A percentile compares a stretch with the other conserved stretches of the same genome.
phyloP scores from a whole-genome alignment of 257 asterid genomes.

The Solanum ahanhuiri region DNA sequence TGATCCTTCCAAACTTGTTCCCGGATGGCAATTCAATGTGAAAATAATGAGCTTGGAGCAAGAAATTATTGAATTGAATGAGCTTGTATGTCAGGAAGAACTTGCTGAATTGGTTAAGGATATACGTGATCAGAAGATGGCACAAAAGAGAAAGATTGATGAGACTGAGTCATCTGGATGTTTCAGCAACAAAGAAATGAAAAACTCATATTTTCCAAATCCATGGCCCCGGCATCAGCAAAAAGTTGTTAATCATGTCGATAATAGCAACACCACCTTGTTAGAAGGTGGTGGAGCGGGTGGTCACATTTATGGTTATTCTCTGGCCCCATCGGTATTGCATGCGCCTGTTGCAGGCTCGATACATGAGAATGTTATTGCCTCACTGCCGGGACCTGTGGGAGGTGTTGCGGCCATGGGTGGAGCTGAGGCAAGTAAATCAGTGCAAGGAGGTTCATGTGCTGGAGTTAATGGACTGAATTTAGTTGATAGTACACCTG shows the following conservation, averaged over 20 bases:
- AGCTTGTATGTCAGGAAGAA: constrained; percentile 5
- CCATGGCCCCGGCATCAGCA: constrained; percentile 26
- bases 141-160: constrained; percentile 42
- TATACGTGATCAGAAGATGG: constrained; percentile 17
- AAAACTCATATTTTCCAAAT: constrained; percentile 25
- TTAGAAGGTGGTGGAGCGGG: constrained; percentile 3
- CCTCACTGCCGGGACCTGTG: not conserved
- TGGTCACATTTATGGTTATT: constrained; percentile 4
- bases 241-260: not conserved
- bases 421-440: constrained; percentile 12
- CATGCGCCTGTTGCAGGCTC: not conserved
- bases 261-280: not conserved
- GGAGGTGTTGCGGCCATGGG: constrained; percentile 7
- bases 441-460: constrained; percentile 22
- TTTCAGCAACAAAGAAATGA: constrained; percentile 33
- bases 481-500: constrained; percentile 14
- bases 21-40: constrained; percentile 65
- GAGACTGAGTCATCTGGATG: constrained; percentile 22
- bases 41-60: constrained; percentile 41
- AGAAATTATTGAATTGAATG: constrained; percentile 22
- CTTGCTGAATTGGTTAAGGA: constrained; percentile 8
- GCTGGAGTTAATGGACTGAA: constrained; percentile 18
- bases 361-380: not conserved
- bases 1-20: constrained; percentile 43
- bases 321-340: not conserved